Evolutionary conservation across 192 early-diverging fungal genomes (phyloP).

Genomic region (Backusella westeae): DNA sequence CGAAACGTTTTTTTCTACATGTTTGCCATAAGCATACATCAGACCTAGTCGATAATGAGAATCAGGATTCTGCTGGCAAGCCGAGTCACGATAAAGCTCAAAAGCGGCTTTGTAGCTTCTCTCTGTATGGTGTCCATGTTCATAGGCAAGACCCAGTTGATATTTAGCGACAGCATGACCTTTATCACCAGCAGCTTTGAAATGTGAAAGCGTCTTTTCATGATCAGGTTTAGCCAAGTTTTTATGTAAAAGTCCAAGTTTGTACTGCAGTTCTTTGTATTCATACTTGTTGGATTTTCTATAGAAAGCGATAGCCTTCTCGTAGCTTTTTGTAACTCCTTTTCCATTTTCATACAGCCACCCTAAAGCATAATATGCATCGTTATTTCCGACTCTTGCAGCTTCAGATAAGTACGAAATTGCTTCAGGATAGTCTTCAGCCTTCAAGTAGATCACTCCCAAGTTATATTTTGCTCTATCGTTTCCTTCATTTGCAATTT

Average conservation of each 20-base stretch:
- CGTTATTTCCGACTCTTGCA: conserved; percentile 61
- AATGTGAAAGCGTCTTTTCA: background rate
- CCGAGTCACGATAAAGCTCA: background rate
- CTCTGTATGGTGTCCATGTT: background rate
- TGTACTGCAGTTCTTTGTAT: background rate
- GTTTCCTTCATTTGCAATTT: background rate
- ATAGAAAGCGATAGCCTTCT: conserved; percentile 22
- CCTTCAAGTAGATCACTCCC: background rate
- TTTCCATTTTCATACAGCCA: conserved; percentile 47
- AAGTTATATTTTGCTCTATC: background rate
- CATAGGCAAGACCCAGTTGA: background rate
- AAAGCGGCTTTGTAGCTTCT: background rate
- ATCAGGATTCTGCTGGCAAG: background rate
- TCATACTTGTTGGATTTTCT: background rate
- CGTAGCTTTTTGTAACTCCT: conserved; percentile 16
- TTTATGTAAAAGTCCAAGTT: background rate
- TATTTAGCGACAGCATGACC: background rate
- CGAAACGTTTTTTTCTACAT: background rate
- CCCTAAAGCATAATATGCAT: conserved; percentile 45
- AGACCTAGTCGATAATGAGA: background rate
- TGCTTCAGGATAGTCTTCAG: conserved; percentile 9
- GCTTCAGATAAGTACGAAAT: conserved; percentile 54
- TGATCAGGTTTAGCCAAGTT: background rate
- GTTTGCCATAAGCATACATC: background rate
- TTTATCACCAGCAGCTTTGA: background rate